Conservation (phyloP, 2,329 filamentous ascomycete genomes). For the Phaeoacremonium minimum region DNA sequence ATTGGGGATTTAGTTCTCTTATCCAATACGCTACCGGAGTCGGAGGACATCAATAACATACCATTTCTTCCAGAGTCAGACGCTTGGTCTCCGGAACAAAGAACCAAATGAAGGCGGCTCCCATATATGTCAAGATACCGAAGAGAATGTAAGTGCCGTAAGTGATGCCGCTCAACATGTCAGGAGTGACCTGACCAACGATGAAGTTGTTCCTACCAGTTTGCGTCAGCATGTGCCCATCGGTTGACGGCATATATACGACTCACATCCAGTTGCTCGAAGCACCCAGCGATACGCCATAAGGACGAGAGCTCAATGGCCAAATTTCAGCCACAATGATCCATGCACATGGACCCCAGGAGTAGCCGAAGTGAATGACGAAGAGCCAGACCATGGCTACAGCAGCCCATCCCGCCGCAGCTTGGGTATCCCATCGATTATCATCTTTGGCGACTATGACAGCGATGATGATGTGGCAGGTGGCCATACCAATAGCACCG, state of each 20-base stretch:
- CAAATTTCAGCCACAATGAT: constrained; percentile 72
- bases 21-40: too few relatives aligned
- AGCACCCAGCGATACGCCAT: constrained; percentile 66
- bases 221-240: background rate
- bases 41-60: constrained; percentile 23
- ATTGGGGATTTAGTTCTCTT: background rate
- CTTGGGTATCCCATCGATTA: constrained; percentile 51
- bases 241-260: background rate
- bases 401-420: constrained; percentile 66
- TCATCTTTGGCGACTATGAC: constrained; percentile 62
- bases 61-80: constrained; percentile 61
- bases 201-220: constrained; percentile 47
- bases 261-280: constrained; percentile 60
- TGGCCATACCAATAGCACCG: constrained; percentile 66
- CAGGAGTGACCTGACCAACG: constrained; percentile 65
- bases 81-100: constrained; percentile 63
- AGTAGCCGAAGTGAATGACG: constrained; percentile 70
- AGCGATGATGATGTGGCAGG: constrained; percentile 68
- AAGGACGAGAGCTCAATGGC: constrained; percentile 65
- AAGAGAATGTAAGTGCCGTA: constrained; percentile 74
- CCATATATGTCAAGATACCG: constrained; percentile 58
- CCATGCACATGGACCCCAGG: constrained; percentile 72
- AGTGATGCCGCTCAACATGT: constrained; percentile 59
- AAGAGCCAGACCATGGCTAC: constrained; percentile 69
- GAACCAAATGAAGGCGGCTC: constrained; percentile 58